Conservation (phyloP, 257 asterid species). For the Solanum neorickii region DNA sequence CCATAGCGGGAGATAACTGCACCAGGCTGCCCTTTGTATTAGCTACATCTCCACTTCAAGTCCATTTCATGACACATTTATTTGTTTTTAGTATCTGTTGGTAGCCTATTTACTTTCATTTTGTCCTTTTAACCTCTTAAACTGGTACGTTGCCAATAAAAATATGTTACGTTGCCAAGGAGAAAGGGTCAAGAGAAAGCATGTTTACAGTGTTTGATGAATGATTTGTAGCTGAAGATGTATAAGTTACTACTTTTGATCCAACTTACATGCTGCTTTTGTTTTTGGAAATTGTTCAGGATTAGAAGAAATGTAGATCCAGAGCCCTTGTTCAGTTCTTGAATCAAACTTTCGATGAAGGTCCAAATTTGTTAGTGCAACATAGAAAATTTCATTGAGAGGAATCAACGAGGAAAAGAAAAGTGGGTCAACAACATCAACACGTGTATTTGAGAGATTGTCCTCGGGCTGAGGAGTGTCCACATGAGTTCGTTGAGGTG, state of each 20-base stretch:
- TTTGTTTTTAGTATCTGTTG: not conserved
- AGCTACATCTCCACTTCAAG: not conserved
- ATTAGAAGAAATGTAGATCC: constrained; percentile 47
- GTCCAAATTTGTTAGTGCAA: not conserved
- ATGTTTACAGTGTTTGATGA: not conserved
- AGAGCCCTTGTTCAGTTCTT: constrained; percentile 40
- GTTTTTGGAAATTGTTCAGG: constrained; percentile 22
- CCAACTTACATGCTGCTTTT: not conserved
- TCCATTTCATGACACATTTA: not conserved
- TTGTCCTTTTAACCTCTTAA: not conserved
- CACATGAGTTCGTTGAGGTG: not conserved
- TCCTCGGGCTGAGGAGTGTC: not conserved
- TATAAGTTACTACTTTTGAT: not conserved
- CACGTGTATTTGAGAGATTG: not conserved
- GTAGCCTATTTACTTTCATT: not conserved
- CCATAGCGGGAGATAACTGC: not conserved
- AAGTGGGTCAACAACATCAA: not conserved
- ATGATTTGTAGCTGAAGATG: not conserved
- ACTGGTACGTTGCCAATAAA: not conserved
- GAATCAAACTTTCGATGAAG: not conserved
- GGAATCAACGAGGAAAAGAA: not conserved
- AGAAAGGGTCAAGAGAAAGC: not conserved
- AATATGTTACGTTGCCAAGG: not conserved
- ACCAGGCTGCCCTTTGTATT: not conserved
- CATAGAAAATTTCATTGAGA: not conserved